A percentile compares a stretch with the other conserved stretches of the same genome.
Evolutionary conservation across 2,329 filamentous ascomycete species (phyloP).

Genomic region (Beauveria caledonica): DNA sequence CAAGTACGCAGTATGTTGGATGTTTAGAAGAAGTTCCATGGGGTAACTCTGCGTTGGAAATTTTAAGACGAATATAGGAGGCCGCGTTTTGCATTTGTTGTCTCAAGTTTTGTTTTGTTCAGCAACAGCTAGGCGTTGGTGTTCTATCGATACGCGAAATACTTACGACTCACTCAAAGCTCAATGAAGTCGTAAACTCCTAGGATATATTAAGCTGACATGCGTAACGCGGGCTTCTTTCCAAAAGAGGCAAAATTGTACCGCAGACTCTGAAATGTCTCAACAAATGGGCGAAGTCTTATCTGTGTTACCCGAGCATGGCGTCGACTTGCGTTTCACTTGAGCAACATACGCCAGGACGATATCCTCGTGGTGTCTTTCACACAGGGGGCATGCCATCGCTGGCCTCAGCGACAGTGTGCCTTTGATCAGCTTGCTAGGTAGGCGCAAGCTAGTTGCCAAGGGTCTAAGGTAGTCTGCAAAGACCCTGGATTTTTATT

Average conservation of each 20-base stretch:
- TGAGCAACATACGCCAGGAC: background rate
- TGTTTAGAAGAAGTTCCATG: conserved; percentile 27
- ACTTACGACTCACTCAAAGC: background rate
- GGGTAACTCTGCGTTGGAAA: background rate
- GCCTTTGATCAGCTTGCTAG: background rate
- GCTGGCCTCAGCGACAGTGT: background rate
- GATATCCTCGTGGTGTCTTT: background rate
- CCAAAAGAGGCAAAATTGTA: background rate
- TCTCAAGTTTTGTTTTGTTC: background rate
- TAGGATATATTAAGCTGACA: background rate
- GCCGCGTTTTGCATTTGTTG: background rate
- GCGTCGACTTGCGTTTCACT: background rate
- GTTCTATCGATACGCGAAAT: background rate
- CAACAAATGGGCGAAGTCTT: background rate
- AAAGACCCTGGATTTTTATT: background rate
- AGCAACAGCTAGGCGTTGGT: conserved; percentile 9
- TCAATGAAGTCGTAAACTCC: background rate
- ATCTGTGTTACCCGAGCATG: background rate
- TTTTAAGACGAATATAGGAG: background rate
- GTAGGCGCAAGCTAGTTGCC: too few species aligned
- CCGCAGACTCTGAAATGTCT: background rate
- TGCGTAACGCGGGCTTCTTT: background rate
- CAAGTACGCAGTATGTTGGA: conserved; percentile 52
- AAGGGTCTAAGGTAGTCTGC: background rate
- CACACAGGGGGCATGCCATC: background rate